Conservation (phyloP, 2,329 filamentous ascomycete species). For the Diaporthe sp. region DNA sequence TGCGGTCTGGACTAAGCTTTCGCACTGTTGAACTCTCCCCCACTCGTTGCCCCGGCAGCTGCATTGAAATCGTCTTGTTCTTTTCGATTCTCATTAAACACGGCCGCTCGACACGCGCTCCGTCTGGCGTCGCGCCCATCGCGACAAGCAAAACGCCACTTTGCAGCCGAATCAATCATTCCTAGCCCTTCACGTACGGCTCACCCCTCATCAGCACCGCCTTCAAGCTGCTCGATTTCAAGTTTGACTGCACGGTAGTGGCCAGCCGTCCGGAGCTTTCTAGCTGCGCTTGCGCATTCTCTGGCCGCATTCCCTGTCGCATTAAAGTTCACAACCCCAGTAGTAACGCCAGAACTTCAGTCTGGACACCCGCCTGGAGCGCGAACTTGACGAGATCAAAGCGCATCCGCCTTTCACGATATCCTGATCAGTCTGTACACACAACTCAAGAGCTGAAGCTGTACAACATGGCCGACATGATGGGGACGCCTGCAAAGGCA, state of each 20-base stretch:
- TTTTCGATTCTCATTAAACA: constrained; percentile 13
- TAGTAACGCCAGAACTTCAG: background rate
- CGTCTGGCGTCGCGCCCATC: background rate
- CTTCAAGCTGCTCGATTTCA: background rate
- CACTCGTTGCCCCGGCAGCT: constrained; percentile 37
- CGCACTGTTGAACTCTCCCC: constrained; percentile 16
- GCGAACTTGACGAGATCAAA: background rate
- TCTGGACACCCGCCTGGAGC: background rate
- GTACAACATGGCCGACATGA: constrained; percentile 30
- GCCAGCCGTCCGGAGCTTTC: background rate
- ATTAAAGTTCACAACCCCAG: background rate
- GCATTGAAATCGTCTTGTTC: background rate
- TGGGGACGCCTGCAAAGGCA: constrained; percentile 26
- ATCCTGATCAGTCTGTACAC: background rate
- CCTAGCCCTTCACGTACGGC: no score
- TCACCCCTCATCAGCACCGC: background rate
- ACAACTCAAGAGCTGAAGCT: background rate
- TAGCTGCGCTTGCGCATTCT: background rate
- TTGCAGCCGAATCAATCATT: background rate
- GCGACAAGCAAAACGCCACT: constrained; percentile 11
- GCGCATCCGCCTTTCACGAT: background rate
- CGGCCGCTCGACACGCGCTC: constrained; percentile 25
- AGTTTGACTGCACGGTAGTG: background rate
- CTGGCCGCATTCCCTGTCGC: background rate
- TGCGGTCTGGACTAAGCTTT: background rate